phyloP scores from a whole-genome alignment of 148 eudicot genomes.

The Rhododendron kiyosumense region DNA sequence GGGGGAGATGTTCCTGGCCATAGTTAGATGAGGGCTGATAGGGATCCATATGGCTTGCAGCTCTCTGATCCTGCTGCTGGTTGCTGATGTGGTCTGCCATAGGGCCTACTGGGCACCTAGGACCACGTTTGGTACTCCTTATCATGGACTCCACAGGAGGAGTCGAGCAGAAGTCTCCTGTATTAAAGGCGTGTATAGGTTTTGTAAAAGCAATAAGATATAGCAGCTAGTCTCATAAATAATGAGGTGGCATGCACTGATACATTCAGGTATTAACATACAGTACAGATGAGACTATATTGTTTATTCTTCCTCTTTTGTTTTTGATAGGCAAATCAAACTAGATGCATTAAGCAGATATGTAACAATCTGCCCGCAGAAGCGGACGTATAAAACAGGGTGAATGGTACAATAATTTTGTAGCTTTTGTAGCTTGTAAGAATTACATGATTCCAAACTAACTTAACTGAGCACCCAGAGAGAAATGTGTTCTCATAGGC shows the following conservation, averaged over 20 bases:
- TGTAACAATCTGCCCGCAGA: neutral
- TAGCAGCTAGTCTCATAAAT: neutral
- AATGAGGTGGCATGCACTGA: neutral
- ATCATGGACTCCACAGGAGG: slow-evolving; percentile 23
- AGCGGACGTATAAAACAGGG: neutral
- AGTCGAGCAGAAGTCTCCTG: slow-evolving; percentile 7
- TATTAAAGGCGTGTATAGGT: neutral
- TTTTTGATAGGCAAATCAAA: neutral
- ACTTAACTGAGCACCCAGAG: neutral
- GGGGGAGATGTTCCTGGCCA: slow-evolving; percentile 3
- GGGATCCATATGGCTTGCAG: slow-evolving; percentile 6
- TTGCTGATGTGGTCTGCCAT: slow-evolving; percentile 7
- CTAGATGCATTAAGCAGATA: neutral
- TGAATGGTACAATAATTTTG: neutral
- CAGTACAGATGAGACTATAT: neutral
- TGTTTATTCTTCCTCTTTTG: neutral
- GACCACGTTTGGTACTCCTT: slow-evolving; percentile 14
- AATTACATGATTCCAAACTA: neutral
- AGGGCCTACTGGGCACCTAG: slow-evolving; percentile 7
- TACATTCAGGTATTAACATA: neutral
- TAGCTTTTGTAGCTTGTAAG: neutral
- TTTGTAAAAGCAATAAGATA: neutral
- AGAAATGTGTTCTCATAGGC: neutral
- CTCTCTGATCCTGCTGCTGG: slow-evolving; percentile 14
- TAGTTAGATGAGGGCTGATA: neutral